Evolutionary conservation across 2,329 filamentous ascomycete genomes (phyloP), one percentile per base, ranked within the genome.

Genomic region (Chalaropsis thielavioides): DNA sequence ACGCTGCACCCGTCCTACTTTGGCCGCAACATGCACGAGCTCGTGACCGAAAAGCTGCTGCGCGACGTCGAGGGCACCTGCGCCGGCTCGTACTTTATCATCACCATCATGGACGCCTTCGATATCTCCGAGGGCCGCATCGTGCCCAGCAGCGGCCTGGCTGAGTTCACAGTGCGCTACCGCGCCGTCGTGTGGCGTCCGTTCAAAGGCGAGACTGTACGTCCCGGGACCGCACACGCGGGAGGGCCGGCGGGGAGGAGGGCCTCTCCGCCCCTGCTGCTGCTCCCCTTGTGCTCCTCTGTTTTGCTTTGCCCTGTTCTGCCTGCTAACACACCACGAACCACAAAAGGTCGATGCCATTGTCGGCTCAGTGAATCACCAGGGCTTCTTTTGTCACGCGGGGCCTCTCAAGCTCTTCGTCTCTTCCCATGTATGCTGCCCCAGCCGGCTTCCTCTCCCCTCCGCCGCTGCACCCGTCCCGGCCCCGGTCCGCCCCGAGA

Each of bases 1-100:
- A 92, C 90, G 70, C 83, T 99, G 72, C 94, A 99, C 74, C 94
- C 94, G 35, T 97, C 92, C 13, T 99, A 95, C 78, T 97, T 99
- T 74, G 92, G 92, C 66, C 87, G 90, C 68, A 90, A 94, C 73
- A 95, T 96, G 80, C 87, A 92, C 71, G 88, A 95, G 70, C 86
- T 95, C 71, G 89, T 99, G 49, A 92, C 89, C 62, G 87, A 88
- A 70, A 91, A 92, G 75, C 84, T 99, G 35, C 83, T 96, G 69
- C 87, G 89, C 72, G 92, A 97, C 73, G 90, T 96, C 68, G 94
- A 99, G 77, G 94, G 94, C 27, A 92, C 89, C 51, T 96, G 92
- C 76, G 94, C 91, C 2, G 94, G 94, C 66, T 90, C 90, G 74
- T 96, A 95, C 80, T 97, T 94, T 76, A 95, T 99, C 73, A 94